A percentile compares a stretch with the other conserved stretches of the same genome.
Evolutionary conservation across 768 basidiomycete species (phyloP).

Genomic region (Calocera cornea): DNA sequence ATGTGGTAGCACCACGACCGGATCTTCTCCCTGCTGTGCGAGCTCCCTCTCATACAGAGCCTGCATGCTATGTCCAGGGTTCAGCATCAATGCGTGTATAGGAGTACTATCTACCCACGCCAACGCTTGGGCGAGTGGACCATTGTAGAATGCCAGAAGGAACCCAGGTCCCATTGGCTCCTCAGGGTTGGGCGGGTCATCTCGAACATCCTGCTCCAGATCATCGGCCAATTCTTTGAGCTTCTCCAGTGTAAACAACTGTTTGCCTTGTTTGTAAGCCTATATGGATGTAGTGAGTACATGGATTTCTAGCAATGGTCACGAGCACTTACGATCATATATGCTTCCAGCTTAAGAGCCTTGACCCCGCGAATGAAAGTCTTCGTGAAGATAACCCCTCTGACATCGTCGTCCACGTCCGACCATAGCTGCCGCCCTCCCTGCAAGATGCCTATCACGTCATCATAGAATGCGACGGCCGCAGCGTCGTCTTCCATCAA

Average conservation of each 20-base stretch:
- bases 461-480: conserved; percentile 26
- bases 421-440: conserved; percentile 33
- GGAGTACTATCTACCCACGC: conserved; percentile 20
- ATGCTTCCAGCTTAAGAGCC: conserved; percentile 24
- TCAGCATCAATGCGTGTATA: not conserved
- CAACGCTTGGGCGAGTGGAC: conserved; percentile 28
- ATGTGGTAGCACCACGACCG: conserved; percentile 11
- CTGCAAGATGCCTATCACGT: conserved; percentile 30
- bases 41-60: conserved; percentile 24
- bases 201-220: conserved; percentile 19
- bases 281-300: not conserved
- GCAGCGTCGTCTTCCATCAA: conserved; percentile 14
- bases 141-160: conserved; percentile 27
- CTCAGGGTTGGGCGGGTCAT: not conserved
- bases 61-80: conserved; percentile 15
- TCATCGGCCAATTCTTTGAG: conserved; percentile 24
- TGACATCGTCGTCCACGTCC: conserved; percentile 27
- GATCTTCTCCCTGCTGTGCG: conserved; percentile 15
- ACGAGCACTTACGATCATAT: conserved; percentile 23
- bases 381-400: conserved; percentile 32
- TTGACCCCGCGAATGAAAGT: conserved; percentile 34
- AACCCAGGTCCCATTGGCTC: conserved; percentile 21
- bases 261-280: not conserved
- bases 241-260: conserved; percentile 19
- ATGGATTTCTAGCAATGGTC: not conserved